These are phyloP conservation scores for Pezicula neosporulosa DNA, from an alignment of 2,329 filamentous ascomycete species.

Conservation along the genomic window DNA sequence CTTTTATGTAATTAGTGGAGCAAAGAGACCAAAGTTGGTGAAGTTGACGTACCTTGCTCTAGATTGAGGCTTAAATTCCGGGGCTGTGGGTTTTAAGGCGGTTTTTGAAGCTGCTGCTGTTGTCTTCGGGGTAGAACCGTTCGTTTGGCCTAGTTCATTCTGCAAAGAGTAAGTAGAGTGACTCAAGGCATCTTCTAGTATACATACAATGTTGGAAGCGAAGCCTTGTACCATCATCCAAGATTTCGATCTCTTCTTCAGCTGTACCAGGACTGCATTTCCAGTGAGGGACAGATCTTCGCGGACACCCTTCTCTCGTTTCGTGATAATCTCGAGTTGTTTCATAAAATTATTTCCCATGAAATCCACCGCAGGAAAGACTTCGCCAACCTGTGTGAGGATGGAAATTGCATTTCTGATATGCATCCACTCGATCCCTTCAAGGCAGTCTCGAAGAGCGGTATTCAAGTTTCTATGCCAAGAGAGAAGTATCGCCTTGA, in stretches of 20 bases:
- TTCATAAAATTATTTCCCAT: conserved; percentile 69
- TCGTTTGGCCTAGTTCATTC: conserved; percentile 11
- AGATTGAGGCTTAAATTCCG: conserved; percentile 59
- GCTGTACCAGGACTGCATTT: conserved; percentile 65
- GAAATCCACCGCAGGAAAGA: conserved; percentile 87
- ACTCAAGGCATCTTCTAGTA: neutral
- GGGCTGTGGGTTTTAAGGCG: conserved; percentile 54
- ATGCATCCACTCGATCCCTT: conserved; percentile 90
- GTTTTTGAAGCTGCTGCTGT: conserved; percentile 25
- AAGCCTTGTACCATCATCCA: conserved; percentile 78
- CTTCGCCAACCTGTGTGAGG: conserved; percentile 73
- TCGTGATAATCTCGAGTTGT: conserved; percentile 63
- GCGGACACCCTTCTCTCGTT: conserved; percentile 59
- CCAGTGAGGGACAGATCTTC: conserved; percentile 75
- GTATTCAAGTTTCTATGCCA: conserved; percentile 84
- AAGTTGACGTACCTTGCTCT: conserved; percentile 25
- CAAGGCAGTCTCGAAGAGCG: conserved; percentile 78
- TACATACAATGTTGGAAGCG: conserved; percentile 57
- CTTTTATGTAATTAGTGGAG: conserved; percentile 30
- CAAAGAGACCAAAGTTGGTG: neutral
- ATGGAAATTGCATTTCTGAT: conserved; percentile 94
- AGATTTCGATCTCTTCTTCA: conserved; percentile 62
- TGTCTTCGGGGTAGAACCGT: conserved; percentile 5
- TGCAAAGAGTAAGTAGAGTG: conserved; percentile 27
- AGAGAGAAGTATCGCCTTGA: conserved; percentile 78